These are phyloP conservation scores for Amanita inopinata DNA, from an alignment of 768 basidiomycete genomes.

Conservation along the genomic window DNA sequence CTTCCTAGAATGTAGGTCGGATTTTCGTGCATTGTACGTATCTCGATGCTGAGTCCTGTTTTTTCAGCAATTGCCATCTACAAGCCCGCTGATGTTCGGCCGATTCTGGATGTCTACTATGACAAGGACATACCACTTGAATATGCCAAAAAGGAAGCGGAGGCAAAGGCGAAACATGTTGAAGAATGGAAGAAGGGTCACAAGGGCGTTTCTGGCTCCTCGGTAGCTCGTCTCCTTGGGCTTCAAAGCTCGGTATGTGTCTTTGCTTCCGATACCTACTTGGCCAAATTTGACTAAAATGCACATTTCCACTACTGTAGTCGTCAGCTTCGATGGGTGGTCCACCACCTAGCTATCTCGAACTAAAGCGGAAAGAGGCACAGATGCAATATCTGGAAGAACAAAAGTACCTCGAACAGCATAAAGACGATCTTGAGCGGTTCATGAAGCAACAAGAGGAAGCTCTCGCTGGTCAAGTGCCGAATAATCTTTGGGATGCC, in stretches of 20 bases:
- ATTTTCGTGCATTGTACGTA: conserved; percentile 2
- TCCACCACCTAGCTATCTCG: conserved; percentile 41
- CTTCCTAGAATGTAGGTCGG: conserved; percentile 81
- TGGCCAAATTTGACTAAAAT: conserved; percentile 1
- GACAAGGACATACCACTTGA: conserved; percentile 86
- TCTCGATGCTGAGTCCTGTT: conserved; percentile 1
- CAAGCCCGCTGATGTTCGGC: conserved; percentile 78
- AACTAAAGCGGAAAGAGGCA: conserved; percentile 42
- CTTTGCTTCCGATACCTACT: not conserved
- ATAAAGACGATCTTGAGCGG: conserved; percentile 36
- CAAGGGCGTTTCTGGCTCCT: conserved; percentile 22
- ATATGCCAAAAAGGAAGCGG: conserved; percentile 82
- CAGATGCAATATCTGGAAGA: conserved; percentile 40
- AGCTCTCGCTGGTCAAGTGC: conserved; percentile 33
- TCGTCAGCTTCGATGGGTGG: conserved; percentile 17
- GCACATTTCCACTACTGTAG: conserved; percentile 8
- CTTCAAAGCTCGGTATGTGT: conserved; percentile 18
- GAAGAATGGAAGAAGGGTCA: conserved; percentile 68
- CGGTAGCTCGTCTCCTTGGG: conserved; percentile 33
- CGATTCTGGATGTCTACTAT: conserved; percentile 73
- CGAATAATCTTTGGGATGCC: conserved; percentile 39
- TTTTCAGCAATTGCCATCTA: conserved; percentile 83
- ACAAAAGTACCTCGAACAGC: conserved; percentile 36
- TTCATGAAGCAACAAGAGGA: conserved; percentile 29
- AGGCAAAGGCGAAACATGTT: conserved; percentile 65